Evolutionary conservation across 495 filamentous ascomycete species (phyloP).

Genomic region (Xylaria palmicola): DNA sequence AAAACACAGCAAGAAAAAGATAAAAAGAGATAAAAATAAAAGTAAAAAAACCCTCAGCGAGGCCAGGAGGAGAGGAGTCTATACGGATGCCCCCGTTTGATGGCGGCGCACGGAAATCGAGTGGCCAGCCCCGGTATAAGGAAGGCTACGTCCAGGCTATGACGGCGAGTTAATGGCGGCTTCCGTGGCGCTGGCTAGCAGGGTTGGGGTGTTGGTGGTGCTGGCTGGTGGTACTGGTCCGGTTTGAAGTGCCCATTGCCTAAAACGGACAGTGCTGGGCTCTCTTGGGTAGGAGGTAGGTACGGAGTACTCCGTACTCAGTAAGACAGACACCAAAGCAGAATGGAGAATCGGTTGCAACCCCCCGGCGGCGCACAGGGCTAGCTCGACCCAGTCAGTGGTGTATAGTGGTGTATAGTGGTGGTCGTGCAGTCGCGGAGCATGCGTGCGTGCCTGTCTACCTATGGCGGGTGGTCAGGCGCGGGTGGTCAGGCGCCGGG

Average conservation of each 20-base stretch:
- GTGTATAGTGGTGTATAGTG: neutral
- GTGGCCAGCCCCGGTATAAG: neutral
- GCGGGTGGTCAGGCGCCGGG: neutral
- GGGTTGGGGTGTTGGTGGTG: too few species aligned
- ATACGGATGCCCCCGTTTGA: neutral
- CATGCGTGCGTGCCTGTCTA: neutral
- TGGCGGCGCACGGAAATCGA: neutral
- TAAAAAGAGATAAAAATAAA: too few species aligned
- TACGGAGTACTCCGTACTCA: neutral
- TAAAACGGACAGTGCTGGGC: conserved; percentile 14
- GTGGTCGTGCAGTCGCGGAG: neutral
- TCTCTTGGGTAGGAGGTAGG: neutral
- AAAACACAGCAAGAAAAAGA: too few species aligned
- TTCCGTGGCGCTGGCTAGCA: conserved; percentile 7
- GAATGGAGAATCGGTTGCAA: neutral
- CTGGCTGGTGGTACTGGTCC: too few species aligned
- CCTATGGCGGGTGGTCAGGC: neutral
- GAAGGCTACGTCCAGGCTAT: neutral
- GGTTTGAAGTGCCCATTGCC: conserved; percentile 11
- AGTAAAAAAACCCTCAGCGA: too few species aligned
- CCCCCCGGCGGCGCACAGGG: neutral
- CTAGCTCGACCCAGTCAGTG: too few species aligned
- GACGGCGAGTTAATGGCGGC: neutral
- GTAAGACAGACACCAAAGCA: neutral
- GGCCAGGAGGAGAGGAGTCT: too few species aligned